Evolutionary conservation across 129 eudicot genomes (phyloP), one percentile per base, ranked within the genome.

Genomic region (Flaveria linearis): DNA sequence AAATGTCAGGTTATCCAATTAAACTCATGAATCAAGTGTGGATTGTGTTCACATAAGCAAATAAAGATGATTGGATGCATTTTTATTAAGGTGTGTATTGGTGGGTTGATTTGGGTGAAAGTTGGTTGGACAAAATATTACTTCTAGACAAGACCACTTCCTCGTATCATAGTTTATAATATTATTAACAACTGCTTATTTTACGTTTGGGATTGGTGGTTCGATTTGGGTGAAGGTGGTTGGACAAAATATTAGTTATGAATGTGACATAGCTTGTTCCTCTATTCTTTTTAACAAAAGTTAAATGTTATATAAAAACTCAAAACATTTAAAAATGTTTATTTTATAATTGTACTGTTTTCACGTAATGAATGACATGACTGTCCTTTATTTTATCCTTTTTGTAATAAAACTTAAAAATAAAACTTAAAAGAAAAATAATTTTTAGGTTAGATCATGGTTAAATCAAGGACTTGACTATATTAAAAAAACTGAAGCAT

Each of bases 161-260:
- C 67, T 61, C 67, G 67, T 61, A 61, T 25, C 17, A 60, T 60
- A 2, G 14, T 25, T 60, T 60, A 10, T 57, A 57, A 8, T 57
- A 39, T n/a, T 60, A 8, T 25, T 12, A 25, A 13, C 67, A 25
- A 60, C 41, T 60, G 39, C 28, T 60, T 23, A n/a, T 60, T 60
- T 60, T 60, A 26, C 17, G 9, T 15, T 60, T 60, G 67, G 41
- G 41, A 60, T 60, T 60, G 67, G 67, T 60, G 67, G 67, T 41
- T 60, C 67, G 67, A 60, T 60, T 60, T 60, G 67, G 67, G 67
- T 60, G 67, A 60, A 26, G 41, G 67, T 60, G 17, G 67, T 25
- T 60, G 67, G 67, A 60, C 67, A 60, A 25, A 60, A 60, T 3
- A 25, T 60, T 60, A 60, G 25, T 25, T 33, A 57, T 52, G 15